A percentile compares a stretch with the other conserved stretches of the same genome.
Evolutionary conservation across 2,329 filamentous ascomycete genomes (phyloP).

Genomic region (Leptographium radiaticola): DNA sequence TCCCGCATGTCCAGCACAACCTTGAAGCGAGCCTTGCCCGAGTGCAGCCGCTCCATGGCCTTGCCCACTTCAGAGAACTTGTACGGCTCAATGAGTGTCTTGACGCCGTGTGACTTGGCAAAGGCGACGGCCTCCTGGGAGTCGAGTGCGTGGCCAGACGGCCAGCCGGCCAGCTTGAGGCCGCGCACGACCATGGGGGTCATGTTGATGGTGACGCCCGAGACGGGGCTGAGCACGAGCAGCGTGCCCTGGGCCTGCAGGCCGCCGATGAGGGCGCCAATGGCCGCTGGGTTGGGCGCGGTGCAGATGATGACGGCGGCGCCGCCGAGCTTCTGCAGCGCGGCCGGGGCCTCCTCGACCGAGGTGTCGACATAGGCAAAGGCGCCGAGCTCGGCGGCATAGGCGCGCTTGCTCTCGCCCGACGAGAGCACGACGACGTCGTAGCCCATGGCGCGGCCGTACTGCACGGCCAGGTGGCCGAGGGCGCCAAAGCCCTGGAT

Average conservation of each 20-base stretch:
- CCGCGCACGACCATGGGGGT: conserved; percentile 32
- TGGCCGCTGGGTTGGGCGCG: conserved; percentile 43
- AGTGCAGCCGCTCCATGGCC: conserved; percentile 20
- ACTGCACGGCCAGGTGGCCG: conserved; percentile 67
- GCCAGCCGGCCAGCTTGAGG: conserved; percentile 48
- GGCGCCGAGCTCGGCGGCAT: conserved; percentile 50
- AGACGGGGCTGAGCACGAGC: conserved; percentile 41
- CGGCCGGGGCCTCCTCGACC: conserved; percentile 32
- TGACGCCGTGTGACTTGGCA: conserved; percentile 44
- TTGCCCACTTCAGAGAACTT: conserved; percentile 36
- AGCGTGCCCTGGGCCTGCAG: conserved; percentile 43
- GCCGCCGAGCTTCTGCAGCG: conserved; percentile 40
- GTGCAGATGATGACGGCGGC: conserved; percentile 50
- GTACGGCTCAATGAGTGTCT: conserved; percentile 53
- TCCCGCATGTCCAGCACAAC: conserved; percentile 11
- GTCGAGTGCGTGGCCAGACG: conserved; percentile 50
- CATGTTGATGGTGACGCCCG: conserved; percentile 30
- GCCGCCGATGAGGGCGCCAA: conserved; percentile 39
- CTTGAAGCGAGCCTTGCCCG: conserved; percentile 10
- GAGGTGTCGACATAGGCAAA: conserved; percentile 47
- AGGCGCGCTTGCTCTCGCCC: conserved; percentile 52
- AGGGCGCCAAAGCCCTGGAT: conserved; percentile 62
- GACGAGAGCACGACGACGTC: conserved; percentile 52
- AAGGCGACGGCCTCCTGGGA: conserved; percentile 55
- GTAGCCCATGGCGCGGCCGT: conserved; percentile 64